Base-by-base conservation (phyloP, 2,329 filamentous ascomycete genomes). In the Neopestalotiopsis sp. region DNA sequence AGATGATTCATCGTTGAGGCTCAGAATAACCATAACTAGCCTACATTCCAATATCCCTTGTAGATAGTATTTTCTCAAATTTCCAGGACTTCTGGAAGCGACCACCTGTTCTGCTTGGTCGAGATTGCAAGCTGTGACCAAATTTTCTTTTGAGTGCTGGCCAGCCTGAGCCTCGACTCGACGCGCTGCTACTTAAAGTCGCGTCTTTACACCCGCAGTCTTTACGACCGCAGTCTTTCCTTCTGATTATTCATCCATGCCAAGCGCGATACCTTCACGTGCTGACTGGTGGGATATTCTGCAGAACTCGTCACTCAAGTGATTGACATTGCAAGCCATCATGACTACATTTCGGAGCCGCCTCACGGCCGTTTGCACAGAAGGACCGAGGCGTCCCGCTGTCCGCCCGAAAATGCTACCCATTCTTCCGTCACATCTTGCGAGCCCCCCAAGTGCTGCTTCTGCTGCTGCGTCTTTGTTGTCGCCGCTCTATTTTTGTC, bases 1-100 rank as follows among this genome's bases (percentile, higher is more conserved):
- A 96, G 92, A 89, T 92, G 93, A 91, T 97, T 85, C 93, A 92
- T 90, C 88, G 75, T 84, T 97, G 93, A 95, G 89, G 93, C 91
- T 92, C 89, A 91, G 92, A 92, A 91, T 89, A 95, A 95, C 92
- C 93, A 95, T 95, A 89, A 88, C 85, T 73, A 82, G 85, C 86
- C 90, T 90, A 93, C 90, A 94, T 91, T 32, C 17, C 62, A 59
- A 61, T 13, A 61, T 61, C 3, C n/a, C 3, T 30, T 24, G 7
- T 61, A 40, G 30, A 20, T 20, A 52, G 45, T 6, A 52, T 52
- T 28, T 28, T 3, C 4, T 49, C 34, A 38, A 10, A 6, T 20
- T 17, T 20, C 4, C n/a, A 52, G 17, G 17, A 52, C n/a, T 17
- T 3, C 45, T 17, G 17, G 17, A 17, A 7, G 4, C 17, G 45